Evolutionary conservation across 805 yeast genomes (phyloP).

Genomic region (Deakozyma indianensis): DNA sequence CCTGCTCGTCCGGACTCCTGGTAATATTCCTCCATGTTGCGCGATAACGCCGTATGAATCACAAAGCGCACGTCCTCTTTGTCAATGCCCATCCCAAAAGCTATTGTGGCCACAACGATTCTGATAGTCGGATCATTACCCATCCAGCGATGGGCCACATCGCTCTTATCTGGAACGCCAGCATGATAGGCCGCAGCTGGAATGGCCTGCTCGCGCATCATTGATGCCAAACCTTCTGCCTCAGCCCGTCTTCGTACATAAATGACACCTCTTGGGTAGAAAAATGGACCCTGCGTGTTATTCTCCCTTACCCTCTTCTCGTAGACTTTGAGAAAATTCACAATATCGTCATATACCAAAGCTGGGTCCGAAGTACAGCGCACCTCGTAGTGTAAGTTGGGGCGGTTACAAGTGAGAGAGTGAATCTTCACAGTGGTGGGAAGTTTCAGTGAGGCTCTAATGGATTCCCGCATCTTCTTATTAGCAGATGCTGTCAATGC

Average conservation of each 20-base stretch:
- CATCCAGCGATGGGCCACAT: constrained; percentile 79
- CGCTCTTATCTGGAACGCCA: constrained; percentile 68
- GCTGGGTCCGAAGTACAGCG: constrained; percentile 35
- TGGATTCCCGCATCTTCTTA: constrained; percentile 23
- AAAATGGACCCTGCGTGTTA: constrained; percentile 8
- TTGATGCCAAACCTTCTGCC: constrained; percentile 68
- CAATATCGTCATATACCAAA: constrained; percentile 38
- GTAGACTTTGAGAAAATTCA: constrained; percentile 30
- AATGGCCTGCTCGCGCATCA: constrained; percentile 46
- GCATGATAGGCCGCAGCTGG: constrained; percentile 74
- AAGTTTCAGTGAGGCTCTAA: constrained; percentile 73
- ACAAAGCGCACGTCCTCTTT: constrained; percentile 91
- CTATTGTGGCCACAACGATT: constrained; percentile 92
- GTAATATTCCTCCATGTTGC: constrained; percentile 89
- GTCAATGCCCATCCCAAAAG: constrained; percentile 99
- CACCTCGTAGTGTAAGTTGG: constrained; percentile 71
- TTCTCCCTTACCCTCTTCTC: constrained; percentile 1
- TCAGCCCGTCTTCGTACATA: constrained; percentile 84
- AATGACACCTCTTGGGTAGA: constrained; percentile 50
- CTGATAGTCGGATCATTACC: constrained; percentile 33
- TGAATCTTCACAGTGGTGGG: constrained; percentile 44
- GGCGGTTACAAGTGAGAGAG: constrained; percentile 85
- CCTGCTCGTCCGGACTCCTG: constrained; percentile 99
- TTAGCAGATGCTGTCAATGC: constrained; percentile 97
- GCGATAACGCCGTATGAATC: constrained; percentile 73